phyloP scores from a whole-genome alignment of 257 asterid species.

The Avicennia marina region DNA sequence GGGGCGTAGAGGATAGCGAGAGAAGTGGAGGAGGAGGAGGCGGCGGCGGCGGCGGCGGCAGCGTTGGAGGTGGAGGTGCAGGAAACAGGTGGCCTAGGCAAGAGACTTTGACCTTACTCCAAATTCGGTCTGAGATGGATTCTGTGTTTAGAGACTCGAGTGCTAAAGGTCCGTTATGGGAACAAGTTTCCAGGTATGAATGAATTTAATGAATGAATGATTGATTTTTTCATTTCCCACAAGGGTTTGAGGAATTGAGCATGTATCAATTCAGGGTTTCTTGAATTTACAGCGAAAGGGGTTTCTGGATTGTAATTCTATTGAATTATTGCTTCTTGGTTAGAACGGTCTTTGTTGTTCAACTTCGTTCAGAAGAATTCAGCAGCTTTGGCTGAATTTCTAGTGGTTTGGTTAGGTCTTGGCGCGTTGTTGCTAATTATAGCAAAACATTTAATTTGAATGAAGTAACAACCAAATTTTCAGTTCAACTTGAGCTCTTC shows the following conservation, averaged over 20 bases:
- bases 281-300: slow-evolving; percentile 23
- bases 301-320: slow-evolving; percentile 21
- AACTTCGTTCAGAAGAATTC: slow-evolving; percentile 33
- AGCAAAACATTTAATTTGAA: too few relatives aligned
- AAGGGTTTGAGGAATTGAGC: too few relatives aligned
- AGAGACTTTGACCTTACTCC: slow-evolving; percentile 74
- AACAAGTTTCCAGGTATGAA: slow-evolving; percentile 91
- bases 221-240: slow-evolving; percentile 13
- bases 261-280: slow-evolving; percentile 18
- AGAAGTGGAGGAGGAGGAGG: too few relatives aligned
- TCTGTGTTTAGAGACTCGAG: slow-evolving; percentile 69
- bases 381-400: slow-evolving; percentile 50
- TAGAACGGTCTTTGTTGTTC: slow-evolving; percentile 28
- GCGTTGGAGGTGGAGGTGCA: slow-evolving; percentile 36
- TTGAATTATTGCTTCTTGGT: slow-evolving; percentile 20
- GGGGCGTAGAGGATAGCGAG: too few relatives aligned
- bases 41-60: too few relatives aligned
- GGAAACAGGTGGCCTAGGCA: slow-evolving; percentile 96
- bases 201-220: too few relatives aligned
- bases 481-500: too few relatives aligned
- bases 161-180: slow-evolving; percentile 97
- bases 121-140: slow-evolving; percentile 90
- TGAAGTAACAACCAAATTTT: too few relatives aligned
- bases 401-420: slow-evolving; percentile 38
- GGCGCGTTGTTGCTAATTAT: slow-evolving; percentile 47